Evolutionary conservation across 495 filamentous ascomycete species (phyloP).

Genomic region (Jackrogersella multiformis): DNA sequence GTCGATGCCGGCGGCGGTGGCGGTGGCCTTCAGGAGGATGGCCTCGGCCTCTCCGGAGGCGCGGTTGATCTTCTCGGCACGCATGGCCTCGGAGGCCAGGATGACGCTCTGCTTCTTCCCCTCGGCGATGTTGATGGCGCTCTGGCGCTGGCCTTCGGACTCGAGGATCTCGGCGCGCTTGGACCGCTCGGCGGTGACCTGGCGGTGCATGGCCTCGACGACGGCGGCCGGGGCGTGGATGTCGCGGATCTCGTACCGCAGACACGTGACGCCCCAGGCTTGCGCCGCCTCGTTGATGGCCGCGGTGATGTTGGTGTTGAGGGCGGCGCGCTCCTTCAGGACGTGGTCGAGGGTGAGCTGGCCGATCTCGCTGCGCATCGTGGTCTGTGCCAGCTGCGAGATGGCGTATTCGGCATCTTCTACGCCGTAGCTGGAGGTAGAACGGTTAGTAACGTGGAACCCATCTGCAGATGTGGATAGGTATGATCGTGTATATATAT

Average conservation of each 20-base stretch:
- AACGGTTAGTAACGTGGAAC: conserved; percentile 20
- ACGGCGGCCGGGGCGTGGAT: conserved; percentile 95
- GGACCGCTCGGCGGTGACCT: conserved; percentile 94
- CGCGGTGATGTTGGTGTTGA: conserved; percentile 96
- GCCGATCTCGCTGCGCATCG: conserved; percentile 98
- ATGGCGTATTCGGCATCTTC: conserved; percentile 99
- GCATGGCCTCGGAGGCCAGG: conserved; percentile 91
- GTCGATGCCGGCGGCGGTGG: conserved; percentile 88
- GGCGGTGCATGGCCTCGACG: conserved; percentile 96
- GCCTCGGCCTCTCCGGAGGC: conserved; percentile 93
- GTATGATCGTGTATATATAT: neutral
- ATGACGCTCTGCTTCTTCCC: conserved; percentile 96
- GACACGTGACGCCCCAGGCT: conserved; percentile 94
- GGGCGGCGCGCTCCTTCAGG: conserved; percentile 90
- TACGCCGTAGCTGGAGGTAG: conserved; percentile 80
- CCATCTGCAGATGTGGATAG: no score
- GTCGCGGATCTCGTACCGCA: conserved; percentile 97
- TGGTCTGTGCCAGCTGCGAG: conserved; percentile 96
- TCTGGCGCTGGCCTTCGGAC: conserved; percentile 93
- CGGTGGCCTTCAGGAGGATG: conserved; percentile 82
- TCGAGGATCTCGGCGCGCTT: conserved; percentile 98
- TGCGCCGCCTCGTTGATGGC: conserved; percentile 98
- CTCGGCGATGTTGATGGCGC: conserved; percentile 98
- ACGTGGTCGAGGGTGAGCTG: conserved; percentile 97
- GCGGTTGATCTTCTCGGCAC: conserved; percentile 88